Conservation (phyloP, 1,284 basidiomycete species). For the Rhodotorula sp. region DNA sequence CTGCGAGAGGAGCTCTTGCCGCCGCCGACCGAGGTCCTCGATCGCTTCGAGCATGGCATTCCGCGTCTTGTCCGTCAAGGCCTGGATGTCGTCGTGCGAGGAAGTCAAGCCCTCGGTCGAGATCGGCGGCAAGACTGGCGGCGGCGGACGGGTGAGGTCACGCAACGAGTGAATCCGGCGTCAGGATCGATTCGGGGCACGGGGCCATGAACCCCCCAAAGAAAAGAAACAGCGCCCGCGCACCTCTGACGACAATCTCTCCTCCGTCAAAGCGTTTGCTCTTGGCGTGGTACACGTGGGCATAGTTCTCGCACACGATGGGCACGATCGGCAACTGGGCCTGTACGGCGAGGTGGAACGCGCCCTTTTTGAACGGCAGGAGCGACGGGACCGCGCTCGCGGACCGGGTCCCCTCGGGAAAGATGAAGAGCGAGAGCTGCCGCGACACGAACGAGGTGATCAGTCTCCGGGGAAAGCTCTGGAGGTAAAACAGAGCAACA, state of each 20-base stretch:
- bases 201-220: too few species aligned
- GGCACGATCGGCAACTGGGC: constrained; percentile 80
- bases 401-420: constrained; percentile 87
- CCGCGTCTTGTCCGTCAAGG: constrained; percentile 63
- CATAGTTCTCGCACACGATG: constrained; percentile 80
- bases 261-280: constrained; percentile 67
- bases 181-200: not conserved
- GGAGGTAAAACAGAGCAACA: too few species aligned
- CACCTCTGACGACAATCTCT: constrained; percentile 76
- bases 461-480: not conserved
- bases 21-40: constrained; percentile 40
- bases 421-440: constrained; percentile 79
- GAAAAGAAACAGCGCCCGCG: constrained; percentile 43
- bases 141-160: not conserved
- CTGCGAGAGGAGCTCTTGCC: not conserved
- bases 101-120: constrained; percentile 65
- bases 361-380: constrained; percentile 95
- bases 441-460: not conserved
- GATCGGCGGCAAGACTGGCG: constrained; percentile 71
- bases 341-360: constrained; percentile 92
- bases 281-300: constrained; percentile 40
- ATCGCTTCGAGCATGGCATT: constrained; percentile 66
- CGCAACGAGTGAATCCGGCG: not conserved
- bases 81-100: constrained; percentile 59
- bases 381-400: constrained; percentile 64